Evolutionary conservation across 2,329 filamentous ascomycete species (phyloP), one percentile per base, ranked within the genome.

Genomic region (Penicillium sp.): DNA sequence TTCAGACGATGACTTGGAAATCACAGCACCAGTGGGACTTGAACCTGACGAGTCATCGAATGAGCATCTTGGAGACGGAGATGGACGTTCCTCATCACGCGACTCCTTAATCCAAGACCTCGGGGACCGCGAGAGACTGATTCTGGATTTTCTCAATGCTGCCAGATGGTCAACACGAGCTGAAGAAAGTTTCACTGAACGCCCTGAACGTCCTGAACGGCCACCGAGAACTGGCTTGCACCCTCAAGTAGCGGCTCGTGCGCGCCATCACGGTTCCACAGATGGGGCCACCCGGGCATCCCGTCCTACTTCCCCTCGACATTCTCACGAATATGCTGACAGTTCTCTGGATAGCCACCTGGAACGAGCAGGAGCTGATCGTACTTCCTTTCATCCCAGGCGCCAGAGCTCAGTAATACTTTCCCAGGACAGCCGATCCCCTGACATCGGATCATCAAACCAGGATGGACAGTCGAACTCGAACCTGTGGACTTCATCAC

Each of bases 131-230:
- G 75, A 77, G 58, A 68, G 74, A 46, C 62, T 73, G 49, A 73
- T 77, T 27, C 68, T 76, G 52, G 72, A 76, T 40, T 74, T 74
- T 46, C 54, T 77, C 53, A 74, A 75, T 52, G 68, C 71, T 18
- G 70, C 71, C 33, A 68, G 73, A 33, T 75, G 68, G 68, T 67
- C 70, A 7, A 67, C 71, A 26, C 60, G 63, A 48, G 47, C 64
- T 46, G 71, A 69, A 52, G 69, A 68, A 43, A 60, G 63, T 20
- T 49, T 65, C 36, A 60, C 63, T 20, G 67, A 70, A 34, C 63
- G 65, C 32, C 59, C 63, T 46, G 63, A 70, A 30, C 61, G 65
- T 32, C 59, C 64, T 45, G 63, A 70, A 33, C 61, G 65, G 30
- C 57, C 64, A 33, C 54, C 61, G 12, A 68, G 69, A 53, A 49